These are phyloP conservation scores for Planoprotostelium fungivorum DNA, from an alignment of 78 protist species.

Conservation along the genomic window DNA sequence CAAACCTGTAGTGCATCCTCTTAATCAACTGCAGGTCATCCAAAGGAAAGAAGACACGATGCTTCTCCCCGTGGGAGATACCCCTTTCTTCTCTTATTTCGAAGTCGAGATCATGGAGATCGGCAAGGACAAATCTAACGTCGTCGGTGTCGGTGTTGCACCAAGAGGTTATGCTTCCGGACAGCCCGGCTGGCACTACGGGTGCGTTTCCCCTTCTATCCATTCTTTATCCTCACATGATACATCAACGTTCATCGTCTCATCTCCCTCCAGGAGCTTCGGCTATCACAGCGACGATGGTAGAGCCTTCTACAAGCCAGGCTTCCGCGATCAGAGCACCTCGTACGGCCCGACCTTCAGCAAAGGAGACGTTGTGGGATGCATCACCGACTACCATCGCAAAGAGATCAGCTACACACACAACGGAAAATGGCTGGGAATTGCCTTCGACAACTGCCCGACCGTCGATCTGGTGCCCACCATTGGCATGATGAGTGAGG, in stretches of 20 bases:
- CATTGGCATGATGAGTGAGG: neutral
- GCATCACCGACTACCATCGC: neutral
- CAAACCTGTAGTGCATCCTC: neutral
- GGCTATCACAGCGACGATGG: slow-evolving; percentile 57
- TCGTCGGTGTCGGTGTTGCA: neutral
- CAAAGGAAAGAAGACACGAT: neutral
- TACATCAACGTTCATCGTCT: neutral
- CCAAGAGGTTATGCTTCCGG: neutral
- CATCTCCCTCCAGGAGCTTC: neutral
- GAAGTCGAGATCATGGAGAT: neutral
- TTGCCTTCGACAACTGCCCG: neutral
- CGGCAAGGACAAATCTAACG: neutral
- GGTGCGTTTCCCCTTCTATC: neutral
- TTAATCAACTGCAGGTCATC: neutral
- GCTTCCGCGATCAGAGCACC: slow-evolving; percentile 32
- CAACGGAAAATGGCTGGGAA: neutral
- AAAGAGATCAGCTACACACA: neutral
- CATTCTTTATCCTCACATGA: too few species aligned
- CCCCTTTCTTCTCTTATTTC: neutral
- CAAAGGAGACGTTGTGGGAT: slow-evolving; percentile 41
- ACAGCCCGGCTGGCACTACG: neutral
- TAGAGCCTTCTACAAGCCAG: slow-evolving; percentile 39
- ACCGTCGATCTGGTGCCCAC: neutral
- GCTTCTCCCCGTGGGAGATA: neutral
- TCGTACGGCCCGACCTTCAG: slow-evolving; percentile 28